These are phyloP conservation scores for Tulasnella sp. DNA, from an alignment of 768 basidiomycete genomes.

Conservation along the genomic window DNA sequence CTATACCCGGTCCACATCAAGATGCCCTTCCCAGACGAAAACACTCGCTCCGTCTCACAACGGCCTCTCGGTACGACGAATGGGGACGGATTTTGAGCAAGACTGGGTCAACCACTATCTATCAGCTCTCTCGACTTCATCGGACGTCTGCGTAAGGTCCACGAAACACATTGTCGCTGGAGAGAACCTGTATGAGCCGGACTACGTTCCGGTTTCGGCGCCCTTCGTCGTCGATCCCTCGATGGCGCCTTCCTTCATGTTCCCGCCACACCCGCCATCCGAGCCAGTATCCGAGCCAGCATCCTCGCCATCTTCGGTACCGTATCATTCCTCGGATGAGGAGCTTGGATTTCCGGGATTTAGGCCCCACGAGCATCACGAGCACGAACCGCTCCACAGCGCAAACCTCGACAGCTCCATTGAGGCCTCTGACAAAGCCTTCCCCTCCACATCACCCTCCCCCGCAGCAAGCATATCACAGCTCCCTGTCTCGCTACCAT, in stretches of 20 bases:
- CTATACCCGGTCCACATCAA: too few relatives aligned
- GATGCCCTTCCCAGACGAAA: too few relatives aligned
- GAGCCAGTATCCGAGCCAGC: not conserved
- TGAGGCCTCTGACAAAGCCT: too few relatives aligned
- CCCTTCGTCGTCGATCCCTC: not conserved
- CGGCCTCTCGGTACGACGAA: not conserved
- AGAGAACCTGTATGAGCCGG: not conserved
- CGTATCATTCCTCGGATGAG: not conserved
- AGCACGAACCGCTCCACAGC: not conserved
- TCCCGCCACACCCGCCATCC: not conserved
- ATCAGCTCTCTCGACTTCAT: not conserved
- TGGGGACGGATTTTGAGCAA: not conserved
- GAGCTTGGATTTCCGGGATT: not conserved
- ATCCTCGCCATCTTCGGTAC: not conserved
- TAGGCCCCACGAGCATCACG: not conserved
- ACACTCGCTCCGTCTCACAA: not conserved
- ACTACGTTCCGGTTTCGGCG: not conserved
- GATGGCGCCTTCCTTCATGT: not conserved
- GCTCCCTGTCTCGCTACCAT: not conserved
- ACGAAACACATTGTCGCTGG: not conserved
- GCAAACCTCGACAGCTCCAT: too few relatives aligned
- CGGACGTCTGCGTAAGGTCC: not conserved
- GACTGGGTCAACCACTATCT: not conserved
- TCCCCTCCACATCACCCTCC: not conserved
- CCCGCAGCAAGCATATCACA: not conserved